A percentile compares a stretch with the other conserved stretches of the same genome.
Conservation (phyloP, 768 basidiomycete genomes). For the Russula brevipes region DNA sequence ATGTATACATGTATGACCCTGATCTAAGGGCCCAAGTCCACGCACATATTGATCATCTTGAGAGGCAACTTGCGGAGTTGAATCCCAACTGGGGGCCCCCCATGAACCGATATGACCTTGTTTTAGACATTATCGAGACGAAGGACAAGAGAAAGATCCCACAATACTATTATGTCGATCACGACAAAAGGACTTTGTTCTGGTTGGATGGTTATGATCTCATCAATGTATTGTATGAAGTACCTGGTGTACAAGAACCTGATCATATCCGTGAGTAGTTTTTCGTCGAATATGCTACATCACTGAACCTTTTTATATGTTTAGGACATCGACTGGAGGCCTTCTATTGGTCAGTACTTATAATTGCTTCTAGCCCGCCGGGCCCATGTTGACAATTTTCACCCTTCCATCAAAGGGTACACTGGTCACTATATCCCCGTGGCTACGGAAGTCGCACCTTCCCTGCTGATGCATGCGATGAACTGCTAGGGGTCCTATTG, state of each 20-base stretch:
- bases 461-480: neutral
- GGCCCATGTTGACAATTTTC: too few relatives aligned
- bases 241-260: neutral
- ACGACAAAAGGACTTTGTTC: conserved; percentile 1
- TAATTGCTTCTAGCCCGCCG: neutral
- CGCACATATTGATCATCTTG: neutral
- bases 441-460: neutral
- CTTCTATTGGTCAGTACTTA: conserved; percentile 8
- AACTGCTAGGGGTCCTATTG: neutral
- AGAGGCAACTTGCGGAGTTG: neutral
- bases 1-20: conserved; percentile 17
- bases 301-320: neutral
- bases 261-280: conserved; percentile 13
- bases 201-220: conserved; percentile 2
- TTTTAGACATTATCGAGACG: conserved; percentile 4
- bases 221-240: neutral
- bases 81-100: neutral
- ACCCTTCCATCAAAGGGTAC: neutral
- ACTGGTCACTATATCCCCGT: conserved; percentile 18
- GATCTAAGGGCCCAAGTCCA: neutral
- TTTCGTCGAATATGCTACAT: neutral
- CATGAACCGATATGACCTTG: neutral
- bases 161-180: conserved; percentile 18
- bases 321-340: conserved; percentile 8
- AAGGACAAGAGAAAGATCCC: neutral